Evolutionary conservation across 129 eudicot genomes (phyloP).

Genomic region (Flaveria linearis): DNA sequence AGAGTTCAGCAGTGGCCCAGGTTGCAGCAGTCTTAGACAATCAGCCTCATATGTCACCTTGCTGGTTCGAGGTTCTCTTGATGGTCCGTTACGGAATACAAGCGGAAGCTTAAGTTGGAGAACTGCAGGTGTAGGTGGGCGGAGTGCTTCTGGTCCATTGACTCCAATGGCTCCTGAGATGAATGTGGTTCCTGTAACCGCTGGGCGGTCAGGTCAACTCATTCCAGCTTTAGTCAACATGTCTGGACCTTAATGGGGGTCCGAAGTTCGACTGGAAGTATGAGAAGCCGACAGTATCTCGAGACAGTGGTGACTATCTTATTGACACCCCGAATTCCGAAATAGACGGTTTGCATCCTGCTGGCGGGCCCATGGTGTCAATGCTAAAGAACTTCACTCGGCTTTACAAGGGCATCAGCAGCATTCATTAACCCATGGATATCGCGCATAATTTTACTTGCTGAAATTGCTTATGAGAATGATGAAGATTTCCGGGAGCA

Average conservation of each 20-base stretch:
- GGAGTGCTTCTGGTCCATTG: conserved; percentile 96
- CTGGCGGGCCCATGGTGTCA: conserved; percentile 66
- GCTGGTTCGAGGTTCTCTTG: conserved; percentile 93
- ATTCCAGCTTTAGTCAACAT: conserved; percentile 88
- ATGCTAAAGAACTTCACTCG: conserved; percentile 95
- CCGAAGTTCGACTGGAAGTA: conserved; percentile 93
- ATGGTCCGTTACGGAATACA: conserved; percentile 85
- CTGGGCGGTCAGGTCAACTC: conserved; percentile 96
- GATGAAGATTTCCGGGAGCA: conserved; percentile 96
- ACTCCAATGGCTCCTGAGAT: conserved; percentile 97
- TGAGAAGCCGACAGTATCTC: conserved; percentile 96
- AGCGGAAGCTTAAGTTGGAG: conserved; percentile 99
- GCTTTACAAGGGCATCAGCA: conserved; percentile 98
- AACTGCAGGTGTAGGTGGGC: conserved; percentile 85
- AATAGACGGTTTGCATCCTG: conserved; percentile 78
- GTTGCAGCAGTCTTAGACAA: conserved; percentile 70
- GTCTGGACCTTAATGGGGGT: conserved; percentile 99
- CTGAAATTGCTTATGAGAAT: conserved; percentile 95
- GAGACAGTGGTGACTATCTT: conserved; percentile 95
- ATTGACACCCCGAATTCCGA: conserved; percentile 98
- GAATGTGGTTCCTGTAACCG: conserved; percentile 77
- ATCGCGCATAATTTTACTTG: conserved; percentile 87
- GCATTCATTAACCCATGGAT: conserved; percentile 90
- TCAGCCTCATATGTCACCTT: conserved; percentile 98
- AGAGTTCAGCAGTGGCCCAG: conserved; percentile 85